Conservation (phyloP, 2,329 filamentous ascomycete species). For the Calonectria crousiana region DNA sequence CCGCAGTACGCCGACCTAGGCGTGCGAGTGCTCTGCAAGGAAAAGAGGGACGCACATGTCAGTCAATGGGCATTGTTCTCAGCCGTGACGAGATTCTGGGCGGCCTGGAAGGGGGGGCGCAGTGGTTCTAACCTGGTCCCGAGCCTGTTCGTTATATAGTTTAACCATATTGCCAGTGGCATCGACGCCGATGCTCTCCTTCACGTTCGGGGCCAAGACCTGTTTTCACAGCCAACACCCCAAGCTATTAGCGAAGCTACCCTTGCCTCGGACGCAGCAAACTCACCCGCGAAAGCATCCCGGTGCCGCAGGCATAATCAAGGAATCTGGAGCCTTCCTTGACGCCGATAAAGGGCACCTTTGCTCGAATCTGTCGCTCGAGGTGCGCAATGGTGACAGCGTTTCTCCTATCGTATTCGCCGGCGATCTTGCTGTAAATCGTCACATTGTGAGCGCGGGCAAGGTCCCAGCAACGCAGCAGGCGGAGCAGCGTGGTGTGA, state of each 20-base stretch:
- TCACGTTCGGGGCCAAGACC: slow-evolving; percentile 47
- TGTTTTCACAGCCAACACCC: slow-evolving; percentile 20
- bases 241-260: neutral
- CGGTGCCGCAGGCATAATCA: slow-evolving; percentile 83
- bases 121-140: slow-evolving; percentile 59
- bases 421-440: slow-evolving; percentile 44
- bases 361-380: slow-evolving; percentile 64
- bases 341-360: slow-evolving; percentile 72
- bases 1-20: slow-evolving; percentile 69
- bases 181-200: slow-evolving; percentile 76
- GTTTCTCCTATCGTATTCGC: slow-evolving; percentile 63
- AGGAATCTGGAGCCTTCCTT: slow-evolving; percentile 65
- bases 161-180: slow-evolving; percentile 78
- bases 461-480: slow-evolving; percentile 14
- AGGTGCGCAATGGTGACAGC: slow-evolving; percentile 65
- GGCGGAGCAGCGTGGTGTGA: slow-evolving; percentile 21
- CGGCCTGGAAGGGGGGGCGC: neutral
- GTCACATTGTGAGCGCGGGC: slow-evolving; percentile 31
- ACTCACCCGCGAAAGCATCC: slow-evolving; percentile 72
- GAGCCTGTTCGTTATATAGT: slow-evolving; percentile 72
- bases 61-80: neutral
- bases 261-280: neutral
- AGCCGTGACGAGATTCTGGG: neutral
- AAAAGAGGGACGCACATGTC: neutral
- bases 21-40: slow-evolving; percentile 44